Base-by-base conservation (phyloP, 768 basidiomycete species). In the Suillus bovinus region DNA sequence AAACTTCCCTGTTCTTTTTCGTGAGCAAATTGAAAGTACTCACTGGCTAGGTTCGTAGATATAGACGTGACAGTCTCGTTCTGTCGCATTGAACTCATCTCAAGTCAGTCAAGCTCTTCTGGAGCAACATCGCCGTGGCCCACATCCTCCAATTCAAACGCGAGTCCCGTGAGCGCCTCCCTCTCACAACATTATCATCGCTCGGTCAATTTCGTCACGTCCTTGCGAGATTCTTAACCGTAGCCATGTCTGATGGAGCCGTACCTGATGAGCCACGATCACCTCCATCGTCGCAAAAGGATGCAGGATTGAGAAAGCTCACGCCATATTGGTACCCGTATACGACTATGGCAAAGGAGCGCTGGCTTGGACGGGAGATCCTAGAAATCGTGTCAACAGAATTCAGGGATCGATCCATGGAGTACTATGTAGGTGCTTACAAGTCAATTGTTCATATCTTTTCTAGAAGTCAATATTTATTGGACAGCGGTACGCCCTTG, bases 251-350 rank as follows among this genome's bases (percentile, higher is more conserved):
- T 4, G 77, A 78, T 59, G 68, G 73, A 46, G 58, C 24, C 54
- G 36, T 36, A 13, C 36, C 36, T n/a, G 39, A 63, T 3, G 34
- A 64, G 0, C 52, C 65, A 33, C 61, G 61, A 49, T 66, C 69
- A n/a, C 69, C 72, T 24, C 71, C 69, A 49, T 70, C 67, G n/a
- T 69, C 70, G 20, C 69, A 72, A 29, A 67, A 68, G 58, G 70
- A 70, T 42, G 64, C 70, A 38, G 71, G 73, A 5, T 79, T 97
- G 63, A 89, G 90, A 72, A 93, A 94, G 73, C 83, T 90, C 58
- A 78, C 88, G 46, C 91, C 95, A 0, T 96, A 96, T 72, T 97
- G 94, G 93, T 91, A 93, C 72, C 91, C 94, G 3, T 93, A 95
- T 71, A 91, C 87, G 10, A 96, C 94, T 0, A 95, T 90, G 86